Percentiles rank a stretch among this genome's conserved stretches.
phyloP scores from a whole-genome alignment of 176 grass and related monocot species.

The Avena atlantica region DNA sequence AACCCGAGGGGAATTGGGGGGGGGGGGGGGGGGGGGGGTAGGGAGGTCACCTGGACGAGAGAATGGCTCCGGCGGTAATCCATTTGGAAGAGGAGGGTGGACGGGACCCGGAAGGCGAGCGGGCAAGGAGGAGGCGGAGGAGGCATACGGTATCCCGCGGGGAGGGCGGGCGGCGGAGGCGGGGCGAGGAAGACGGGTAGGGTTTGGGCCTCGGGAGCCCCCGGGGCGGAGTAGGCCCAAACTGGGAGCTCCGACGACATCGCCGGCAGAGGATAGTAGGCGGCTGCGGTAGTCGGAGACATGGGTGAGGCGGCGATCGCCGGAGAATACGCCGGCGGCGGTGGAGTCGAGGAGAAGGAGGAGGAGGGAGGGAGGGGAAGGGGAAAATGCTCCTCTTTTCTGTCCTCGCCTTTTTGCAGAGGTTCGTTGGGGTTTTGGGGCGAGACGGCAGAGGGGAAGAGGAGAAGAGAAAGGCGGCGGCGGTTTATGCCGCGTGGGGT shows the following conservation, averaged over 20 bases:
- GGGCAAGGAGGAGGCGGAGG: not conserved
- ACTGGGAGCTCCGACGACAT: not conserved
- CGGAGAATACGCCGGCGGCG: not conserved
- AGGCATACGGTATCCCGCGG: not conserved
- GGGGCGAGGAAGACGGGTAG: conserved; percentile 25
- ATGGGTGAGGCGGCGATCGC: not conserved
- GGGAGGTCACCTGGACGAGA: conserved; percentile 50
- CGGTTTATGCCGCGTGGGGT: not conserved
- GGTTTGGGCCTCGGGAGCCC: conserved; percentile 27
- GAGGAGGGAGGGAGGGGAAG: not conserved
- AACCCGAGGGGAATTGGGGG: not conserved
- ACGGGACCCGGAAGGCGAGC: conserved; percentile 29
- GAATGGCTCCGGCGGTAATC: conserved; percentile 50
- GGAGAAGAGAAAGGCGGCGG: not conserved
- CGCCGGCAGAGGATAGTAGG: not conserved
- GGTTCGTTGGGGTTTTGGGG: not conserved
- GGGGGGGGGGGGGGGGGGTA: no score
- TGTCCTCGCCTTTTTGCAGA: not conserved
- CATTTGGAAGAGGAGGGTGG: conserved; percentile 42
- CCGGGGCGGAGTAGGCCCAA: not conserved
- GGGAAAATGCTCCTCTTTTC: not conserved
- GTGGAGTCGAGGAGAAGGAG: not conserved
- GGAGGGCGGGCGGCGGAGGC: conserved; percentile 19
- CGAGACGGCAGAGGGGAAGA: not conserved
- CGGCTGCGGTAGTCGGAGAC: not conserved